Conservation (phyloP, 768 basidiomycete genomes). For the Hebeloma cylindrosporum region DNA sequence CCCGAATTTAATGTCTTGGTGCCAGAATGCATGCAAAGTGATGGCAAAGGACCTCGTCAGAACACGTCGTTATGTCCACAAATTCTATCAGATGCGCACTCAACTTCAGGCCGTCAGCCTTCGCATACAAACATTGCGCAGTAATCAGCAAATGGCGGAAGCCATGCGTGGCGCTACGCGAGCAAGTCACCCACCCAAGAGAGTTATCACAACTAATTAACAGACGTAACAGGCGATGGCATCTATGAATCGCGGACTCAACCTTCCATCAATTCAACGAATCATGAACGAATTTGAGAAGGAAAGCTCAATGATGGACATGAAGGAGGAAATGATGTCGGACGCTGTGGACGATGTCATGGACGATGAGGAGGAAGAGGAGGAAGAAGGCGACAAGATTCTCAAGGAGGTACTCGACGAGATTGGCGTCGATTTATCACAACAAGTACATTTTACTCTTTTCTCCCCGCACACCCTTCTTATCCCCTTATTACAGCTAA, state of each 20-base stretch:
- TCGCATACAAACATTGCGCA: slow-evolving; percentile 93
- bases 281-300: slow-evolving; percentile 99
- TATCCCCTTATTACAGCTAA: slow-evolving; percentile 52
- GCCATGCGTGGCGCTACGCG: slow-evolving; percentile 98
- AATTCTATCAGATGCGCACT: slow-evolving; percentile 98
- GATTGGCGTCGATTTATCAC: slow-evolving; percentile 89
- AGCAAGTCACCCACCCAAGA: slow-evolving; percentile 48
- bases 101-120: slow-evolving; percentile 95
- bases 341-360: slow-evolving; percentile 97
- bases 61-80: slow-evolving; percentile 92
- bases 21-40: slow-evolving; percentile 95
- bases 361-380: slow-evolving; percentile 96
- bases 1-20: too few relatives aligned
- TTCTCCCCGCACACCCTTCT: slow-evolving; percentile 11
- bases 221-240: slow-evolving; percentile 81
- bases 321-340: slow-evolving; percentile 99
- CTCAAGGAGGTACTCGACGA: slow-evolving; percentile 95
- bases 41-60: slow-evolving; percentile 99
- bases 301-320: slow-evolving; percentile 98
- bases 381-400: slow-evolving; percentile 94
- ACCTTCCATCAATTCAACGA: slow-evolving; percentile 89
- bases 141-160: slow-evolving; percentile 99
- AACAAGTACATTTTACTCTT: slow-evolving; percentile 53
- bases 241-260: slow-evolving; percentile 94
- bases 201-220: slow-evolving; percentile 8